A percentile compares a stretch with the other conserved stretches of the same genome.
Conservation (phyloP, 495 filamentous ascomycete species). For the Haplographium delicatum region DNA sequence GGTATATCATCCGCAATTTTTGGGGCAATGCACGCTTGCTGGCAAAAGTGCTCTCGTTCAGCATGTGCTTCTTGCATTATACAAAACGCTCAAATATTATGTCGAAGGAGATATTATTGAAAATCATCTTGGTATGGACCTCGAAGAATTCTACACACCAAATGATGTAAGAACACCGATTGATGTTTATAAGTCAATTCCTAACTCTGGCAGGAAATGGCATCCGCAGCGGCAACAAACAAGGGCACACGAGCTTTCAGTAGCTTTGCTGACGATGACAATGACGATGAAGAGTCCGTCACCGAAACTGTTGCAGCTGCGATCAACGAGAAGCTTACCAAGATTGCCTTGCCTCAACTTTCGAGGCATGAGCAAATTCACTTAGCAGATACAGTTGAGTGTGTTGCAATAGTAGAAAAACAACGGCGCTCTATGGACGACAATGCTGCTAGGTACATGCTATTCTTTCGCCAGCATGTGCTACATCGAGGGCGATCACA, state of each 20-base stretch:
- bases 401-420: constrained; percentile 79
- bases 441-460: constrained; percentile 83
- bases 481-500: constrained; percentile 60
- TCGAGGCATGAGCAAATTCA: constrained; percentile 87
- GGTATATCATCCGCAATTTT: constrained; percentile 88
- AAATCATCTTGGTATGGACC: constrained; percentile 65
- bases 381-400: constrained; percentile 82
- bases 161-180: constrained; percentile 14
- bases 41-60: constrained; percentile 74
- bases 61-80: constrained; percentile 66
- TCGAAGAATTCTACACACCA: constrained; percentile 62
- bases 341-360: constrained; percentile 71
- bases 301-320: constrained; percentile 65
- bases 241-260: constrained; percentile 51
- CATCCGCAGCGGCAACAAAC: constrained; percentile 39
- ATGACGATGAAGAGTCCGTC: constrained; percentile 58
- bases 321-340: constrained; percentile 74
- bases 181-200: not conserved
- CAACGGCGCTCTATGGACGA: constrained; percentile 89
- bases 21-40: constrained; percentile 80
- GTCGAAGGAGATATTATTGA: constrained; percentile 79
- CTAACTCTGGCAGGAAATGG: constrained; percentile 33
- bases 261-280: constrained; percentile 44
- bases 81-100: constrained; percentile 75
- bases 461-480: constrained; percentile 84